Conservation (phyloP, 768 basidiomycete genomes). For the Kwoniella sp. region DNA sequence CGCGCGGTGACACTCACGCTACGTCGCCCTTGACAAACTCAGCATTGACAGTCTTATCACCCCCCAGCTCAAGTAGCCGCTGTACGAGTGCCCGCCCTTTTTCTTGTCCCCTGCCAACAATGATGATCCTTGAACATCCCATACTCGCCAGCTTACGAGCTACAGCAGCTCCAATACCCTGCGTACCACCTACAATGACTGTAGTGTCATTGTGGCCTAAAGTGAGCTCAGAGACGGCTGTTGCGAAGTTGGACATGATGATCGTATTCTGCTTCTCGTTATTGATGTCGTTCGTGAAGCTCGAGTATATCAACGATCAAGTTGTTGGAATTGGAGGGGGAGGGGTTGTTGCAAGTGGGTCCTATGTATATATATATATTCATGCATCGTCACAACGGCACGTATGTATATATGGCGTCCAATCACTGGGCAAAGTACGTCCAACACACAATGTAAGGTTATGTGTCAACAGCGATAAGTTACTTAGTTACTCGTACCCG, state of each 20-base stretch:
- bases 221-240: background rate
- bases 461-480: too few species aligned
- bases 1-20: too few species aligned
- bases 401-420: too few species aligned
- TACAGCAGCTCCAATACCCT: conserved; percentile 17
- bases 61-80: background rate
- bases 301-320: too few species aligned
- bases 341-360: too few species aligned
- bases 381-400: too few species aligned
- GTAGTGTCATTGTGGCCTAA: background rate
- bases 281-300: too few species aligned
- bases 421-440: too few species aligned
- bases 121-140: conserved; percentile 20
- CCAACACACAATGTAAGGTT: too few species aligned
- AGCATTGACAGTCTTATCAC: background rate
- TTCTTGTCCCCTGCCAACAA: conserved; percentile 8
- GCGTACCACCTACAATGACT: conserved; percentile 22
- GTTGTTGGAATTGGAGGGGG: too few species aligned
- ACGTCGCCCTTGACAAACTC: conserved; percentile 14
- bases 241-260: background rate
- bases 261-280: background rate
- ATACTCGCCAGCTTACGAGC: conserved; percentile 13
- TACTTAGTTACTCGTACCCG: too few species aligned
- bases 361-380: too few species aligned
- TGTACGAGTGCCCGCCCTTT: background rate